Base-by-base conservation (phyloP, 2,329 filamentous ascomycete genomes). In the Trichophyton rubrum region DNA sequence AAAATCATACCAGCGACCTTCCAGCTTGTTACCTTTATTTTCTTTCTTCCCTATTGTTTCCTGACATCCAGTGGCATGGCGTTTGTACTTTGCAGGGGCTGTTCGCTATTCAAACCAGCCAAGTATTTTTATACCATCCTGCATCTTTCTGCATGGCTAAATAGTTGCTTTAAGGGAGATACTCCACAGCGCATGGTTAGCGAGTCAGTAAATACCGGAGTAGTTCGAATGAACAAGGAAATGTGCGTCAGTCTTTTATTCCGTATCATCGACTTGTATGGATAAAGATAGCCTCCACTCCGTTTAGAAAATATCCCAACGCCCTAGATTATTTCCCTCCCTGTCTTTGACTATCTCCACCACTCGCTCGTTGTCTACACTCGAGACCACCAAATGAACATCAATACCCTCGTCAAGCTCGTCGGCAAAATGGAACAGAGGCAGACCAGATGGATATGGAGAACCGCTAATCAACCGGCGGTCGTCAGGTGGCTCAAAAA, bases 321-420 rank as follows among this genome's bases (percentile, higher is more conserved):
- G 72, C 11, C 74, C 74, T 17, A 72, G 35, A 27, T 67, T 66
- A 58, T 65, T 62, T 0, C 73, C 74, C 3, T 67, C 64, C 4
- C 74, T 68, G 62, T 75, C 73, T 64, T 76, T 76, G 41, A 74
- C 68, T 4, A 75, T 68, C 63, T 76, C 74, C 1, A 74, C 66
- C 15, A 74, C 66, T 38, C 63, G 61, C 5, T 63, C 62, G 9
- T 56, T 60, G 55, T 67, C 66, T 17, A 67, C 64, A 47, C 63
- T 64, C 17, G 73, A 73, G 24, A 74, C 57, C 15, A 76, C 62
- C 0, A 76, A 59, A 67, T 76, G 74, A 1, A 66, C 67, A 67
- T 76, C 74, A 45, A 74, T 70, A 0, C 73, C 72, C 59, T 74
- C 71, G 59, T 75, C 73, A 15, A 76, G 40, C 1, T 70, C 70